phyloP scores from a whole-genome alignment of 108 stramenopile genomes.

The Nitzschia inconspicua region DNA sequence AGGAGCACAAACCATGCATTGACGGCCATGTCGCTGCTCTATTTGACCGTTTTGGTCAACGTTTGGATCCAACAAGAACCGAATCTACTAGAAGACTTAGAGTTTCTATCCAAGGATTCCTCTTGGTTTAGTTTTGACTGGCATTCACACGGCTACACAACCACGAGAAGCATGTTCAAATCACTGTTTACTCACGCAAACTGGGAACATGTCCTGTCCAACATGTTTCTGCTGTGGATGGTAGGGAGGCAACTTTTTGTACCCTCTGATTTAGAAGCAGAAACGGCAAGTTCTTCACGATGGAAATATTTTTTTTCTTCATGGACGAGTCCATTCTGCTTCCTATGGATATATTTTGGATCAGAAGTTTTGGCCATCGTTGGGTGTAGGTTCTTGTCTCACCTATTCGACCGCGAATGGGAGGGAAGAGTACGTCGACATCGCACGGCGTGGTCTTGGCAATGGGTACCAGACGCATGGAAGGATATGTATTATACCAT shows the following conservation, averaged over 20 bases:
- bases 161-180: not conserved
- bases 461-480: slow-evolving; percentile 1
- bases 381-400: not conserved
- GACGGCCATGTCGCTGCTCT: slow-evolving; percentile 1
- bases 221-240: slow-evolving; percentile 3
- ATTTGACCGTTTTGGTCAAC: not conserved
- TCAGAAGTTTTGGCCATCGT: not conserved
- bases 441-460: not conserved
- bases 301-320: not conserved
- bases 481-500: not conserved
- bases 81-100: not conserved
- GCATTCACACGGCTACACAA: not conserved
- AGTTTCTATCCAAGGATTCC: not conserved
- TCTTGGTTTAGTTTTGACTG: not conserved
- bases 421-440: not conserved
- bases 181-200: slow-evolving; percentile 2
- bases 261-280: not conserved
- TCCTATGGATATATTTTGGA: not conserved
- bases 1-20: not conserved
- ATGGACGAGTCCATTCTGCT: slow-evolving; percentile 1
- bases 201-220: slow-evolving; percentile 2
- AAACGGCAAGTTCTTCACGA: not conserved
- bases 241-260: not conserved
- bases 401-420: slow-evolving; percentile 3
- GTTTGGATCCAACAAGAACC: slow-evolving; percentile 3